A percentile compares a stretch with the other conserved stretches of the same genome.
Conservation (phyloP, 495 filamentous ascomycete species). For the Parmelia sp. region DNA sequence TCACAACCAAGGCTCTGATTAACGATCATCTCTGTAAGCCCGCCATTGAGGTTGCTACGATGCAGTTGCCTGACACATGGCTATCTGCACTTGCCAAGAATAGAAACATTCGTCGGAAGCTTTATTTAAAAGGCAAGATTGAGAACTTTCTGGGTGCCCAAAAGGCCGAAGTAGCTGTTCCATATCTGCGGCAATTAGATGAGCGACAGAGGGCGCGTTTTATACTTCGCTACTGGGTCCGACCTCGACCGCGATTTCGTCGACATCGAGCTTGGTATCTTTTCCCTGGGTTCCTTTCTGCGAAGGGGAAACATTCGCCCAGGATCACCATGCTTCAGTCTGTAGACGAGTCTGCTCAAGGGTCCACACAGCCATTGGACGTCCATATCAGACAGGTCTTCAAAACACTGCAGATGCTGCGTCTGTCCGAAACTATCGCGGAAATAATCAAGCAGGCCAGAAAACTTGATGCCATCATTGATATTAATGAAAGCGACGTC, state of each 20-base stretch:
- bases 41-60: constrained; percentile 1
- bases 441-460: constrained; percentile 10
- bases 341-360: neutral
- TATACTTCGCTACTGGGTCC: constrained; percentile 13
- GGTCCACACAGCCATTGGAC: neutral
- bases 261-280: neutral
- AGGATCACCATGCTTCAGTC: constrained; percentile 11
- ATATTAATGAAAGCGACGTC: constrained; percentile 9
- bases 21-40: neutral
- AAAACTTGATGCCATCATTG: neutral
- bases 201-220: constrained; percentile 12
- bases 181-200: constrained; percentile 14
- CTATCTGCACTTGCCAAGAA: constrained; percentile 7
- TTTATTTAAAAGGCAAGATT: neutral
- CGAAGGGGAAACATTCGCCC: neutral
- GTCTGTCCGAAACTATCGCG: constrained; percentile 13
- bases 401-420: constrained; percentile 17
- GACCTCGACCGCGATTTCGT: neutral
- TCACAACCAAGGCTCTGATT: constrained; percentile 3
- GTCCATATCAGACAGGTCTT: constrained; percentile 10
- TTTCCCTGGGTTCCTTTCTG: neutral
- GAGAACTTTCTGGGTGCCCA: constrained; percentile 3
- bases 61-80: constrained; percentile 4
- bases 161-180: neutral
- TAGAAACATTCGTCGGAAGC: neutral